phyloP scores from a whole-genome alignment of 345 rosid species.

The Salix dunnii region DNA sequence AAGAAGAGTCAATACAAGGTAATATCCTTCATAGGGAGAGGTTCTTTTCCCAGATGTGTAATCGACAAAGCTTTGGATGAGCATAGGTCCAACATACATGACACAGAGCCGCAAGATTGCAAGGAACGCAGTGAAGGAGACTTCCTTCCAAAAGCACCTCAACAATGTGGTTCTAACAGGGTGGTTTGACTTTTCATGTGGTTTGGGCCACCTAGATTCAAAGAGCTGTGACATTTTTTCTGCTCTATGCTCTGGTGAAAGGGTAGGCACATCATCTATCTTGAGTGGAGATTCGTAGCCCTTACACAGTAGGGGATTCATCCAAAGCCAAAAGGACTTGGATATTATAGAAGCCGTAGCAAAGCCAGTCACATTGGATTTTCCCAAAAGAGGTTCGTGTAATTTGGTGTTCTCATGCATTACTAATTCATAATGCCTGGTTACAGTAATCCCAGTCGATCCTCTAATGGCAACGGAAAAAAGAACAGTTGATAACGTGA shows the following conservation, averaged over 20 bases:
- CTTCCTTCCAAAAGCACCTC: conserved; percentile 73
- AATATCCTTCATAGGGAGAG: conserved; percentile 75
- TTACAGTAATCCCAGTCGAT: conserved; percentile 50
- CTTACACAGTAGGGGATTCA: conserved; percentile 72
- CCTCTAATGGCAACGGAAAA: conserved; percentile 58
- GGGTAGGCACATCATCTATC: conserved; percentile 63
- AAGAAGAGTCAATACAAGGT: conserved; percentile 68
- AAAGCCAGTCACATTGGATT: conserved; percentile 48
- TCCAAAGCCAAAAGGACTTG: conserved; percentile 82
- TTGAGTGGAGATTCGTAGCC: conserved; percentile 80
- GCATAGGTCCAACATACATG: conserved; percentile 74
- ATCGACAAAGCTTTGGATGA: conserved; percentile 77
- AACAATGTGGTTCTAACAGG: conserved; percentile 68
- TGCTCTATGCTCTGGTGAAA: conserved; percentile 75
- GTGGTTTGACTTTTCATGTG: conserved; percentile 50
- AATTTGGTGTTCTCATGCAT: conserved; percentile 28
- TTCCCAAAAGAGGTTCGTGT: conserved; percentile 36
- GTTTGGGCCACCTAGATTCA: conserved; percentile 70
- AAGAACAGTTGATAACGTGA: conserved; percentile 54
- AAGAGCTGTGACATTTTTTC: conserved; percentile 65
- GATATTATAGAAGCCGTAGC: conserved; percentile 72
- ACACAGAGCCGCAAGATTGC: conserved; percentile 72
- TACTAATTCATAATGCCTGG: conserved; percentile 28
- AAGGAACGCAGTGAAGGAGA: conserved; percentile 67
- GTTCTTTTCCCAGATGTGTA: conserved; percentile 73